Evolutionary conservation across 768 basidiomycete species (phyloP), one percentile per base, ranked within the genome.

Genomic region (Xerocomus spinulosus): DNA sequence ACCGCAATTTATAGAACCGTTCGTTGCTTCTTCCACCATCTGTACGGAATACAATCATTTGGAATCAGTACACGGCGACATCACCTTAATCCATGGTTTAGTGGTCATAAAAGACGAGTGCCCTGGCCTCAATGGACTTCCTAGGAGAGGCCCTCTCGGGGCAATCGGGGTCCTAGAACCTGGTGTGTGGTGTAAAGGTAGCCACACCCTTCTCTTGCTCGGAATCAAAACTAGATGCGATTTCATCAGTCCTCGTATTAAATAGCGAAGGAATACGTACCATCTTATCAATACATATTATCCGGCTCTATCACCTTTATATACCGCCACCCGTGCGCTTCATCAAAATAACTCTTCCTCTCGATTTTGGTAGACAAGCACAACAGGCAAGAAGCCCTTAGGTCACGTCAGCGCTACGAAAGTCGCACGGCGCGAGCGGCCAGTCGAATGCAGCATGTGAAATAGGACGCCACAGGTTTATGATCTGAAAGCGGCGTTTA

Each of bases 391-490:
- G 12, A 79, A 55, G 49, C 78, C 75, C 21, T 59, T 61, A n/a
- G 44, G 61, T 50, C 1, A 49, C 40, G 51, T 77, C 66, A 7
- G 78, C 61, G 46, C 66, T 72, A 12, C 70, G 66, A 56, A 63
- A 77, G 61, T 80, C 79, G 55, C 75, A 75, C 0, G 76, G 63
- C 10, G 72, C 70, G 30, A 80, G 69, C 5, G 76, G 77, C 65
- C 69, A 75, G 49, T 78, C 79, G n/a, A 60, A 56, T 3, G 75
- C 76, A 2, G 68, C 53, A 49, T 73, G 62, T 15, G 64, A 55
- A 55, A 79, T 76, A 1, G 78, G 78, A 18, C 78, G 70, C 79
- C 79, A 80, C 48, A 80, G 60, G 59, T 78, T 79, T 51, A 79
- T 70, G 51, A 79, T 74, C 53, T 78, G 76, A 61, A 75, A 78